phyloP scores from a whole-genome alignment of 371 early-diverging fungal genomes.

The Furculomyces boomerangus region DNA sequence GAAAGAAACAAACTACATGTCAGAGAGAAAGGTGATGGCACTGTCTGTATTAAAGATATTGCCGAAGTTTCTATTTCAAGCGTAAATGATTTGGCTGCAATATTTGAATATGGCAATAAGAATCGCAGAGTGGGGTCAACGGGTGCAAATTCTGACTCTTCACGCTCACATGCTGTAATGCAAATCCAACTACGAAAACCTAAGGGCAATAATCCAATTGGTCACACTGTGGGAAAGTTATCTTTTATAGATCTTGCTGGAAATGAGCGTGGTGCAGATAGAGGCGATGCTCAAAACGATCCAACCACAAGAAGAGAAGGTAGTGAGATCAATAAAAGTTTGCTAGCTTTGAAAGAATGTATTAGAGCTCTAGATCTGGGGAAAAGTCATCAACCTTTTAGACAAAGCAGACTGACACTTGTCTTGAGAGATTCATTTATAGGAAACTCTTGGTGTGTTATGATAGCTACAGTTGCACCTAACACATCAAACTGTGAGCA shows the following conservation, averaged over 20 bases:
- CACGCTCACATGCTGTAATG: conserved; percentile 95
- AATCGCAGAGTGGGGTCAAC: conserved; percentile 83
- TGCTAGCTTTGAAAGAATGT: conserved; percentile 93
- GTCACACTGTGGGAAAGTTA: conserved; percentile 45
- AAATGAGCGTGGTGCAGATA: conserved; percentile 95
- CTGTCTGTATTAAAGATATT: conserved; percentile 76
- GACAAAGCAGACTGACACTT: conserved; percentile 95
- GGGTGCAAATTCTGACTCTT: conserved; percentile 90
- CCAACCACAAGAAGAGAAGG: conserved; percentile 92
- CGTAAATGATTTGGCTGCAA: conserved; percentile 60
- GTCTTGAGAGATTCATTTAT: conserved; percentile 95
- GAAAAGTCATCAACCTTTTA: conserved; percentile 86
- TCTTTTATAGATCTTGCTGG: conserved; percentile 98
- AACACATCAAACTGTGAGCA: conserved; percentile 86
- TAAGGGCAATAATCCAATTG: conserved; percentile 28
- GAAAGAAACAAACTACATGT: conserved; percentile 69
- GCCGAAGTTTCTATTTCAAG: conserved; percentile 58
- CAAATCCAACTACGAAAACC: conserved; percentile 74
- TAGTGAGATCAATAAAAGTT: conserved; percentile 95
- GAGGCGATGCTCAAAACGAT: conserved; percentile 62
- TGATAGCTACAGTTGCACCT: conserved; percentile 95
- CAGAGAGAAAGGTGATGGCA: conserved; percentile 86
- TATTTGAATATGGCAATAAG: conserved; percentile 79
- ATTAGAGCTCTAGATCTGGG: conserved; percentile 91
- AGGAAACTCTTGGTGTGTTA: conserved; percentile 90